Evolutionary conservation across 768 basidiomycete genomes (phyloP), one percentile per base, ranked within the genome.

Genomic region (Rhizopogon vesiculosus): DNA sequence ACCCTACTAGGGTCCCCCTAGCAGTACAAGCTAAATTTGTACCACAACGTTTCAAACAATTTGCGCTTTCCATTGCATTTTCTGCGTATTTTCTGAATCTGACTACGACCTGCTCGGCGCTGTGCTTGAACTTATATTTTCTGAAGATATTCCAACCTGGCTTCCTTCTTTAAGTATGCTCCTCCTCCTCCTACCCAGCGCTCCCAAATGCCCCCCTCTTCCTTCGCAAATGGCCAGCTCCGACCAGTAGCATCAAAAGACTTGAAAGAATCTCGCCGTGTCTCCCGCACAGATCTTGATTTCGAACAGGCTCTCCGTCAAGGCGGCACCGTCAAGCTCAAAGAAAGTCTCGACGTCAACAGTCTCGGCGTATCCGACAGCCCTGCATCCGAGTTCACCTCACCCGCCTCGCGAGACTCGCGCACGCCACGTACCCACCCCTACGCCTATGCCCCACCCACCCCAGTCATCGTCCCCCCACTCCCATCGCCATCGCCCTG

Each of bases 251-350:
- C 76, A 1, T 78, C 82, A 10, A 74, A 74, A 51, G 82, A 86
- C 71, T 66, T 67, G 18, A 71, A 65, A 49, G 63, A 64, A 33
- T 75, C 74, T 53, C 80, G 83, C 54, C 81, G 88, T 31, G 68
- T 78, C 44, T 91, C 91, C 42, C 82, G 89, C 41, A 82, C 84
- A 33, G 89, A 91, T 72, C 75, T 87, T 65, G 89, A 91, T 67
- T 93, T 93, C 62, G 91, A 93, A 72, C 83, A 85, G 63, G 90
- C 85, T 12, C 69, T 93, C 61, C 78, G 75, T 56, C 75, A 75
- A 10, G 83, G 83, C 42, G 85, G 81, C 22, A 93, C 91, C 3
- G 79, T 91, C 15, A 62, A 80, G 54, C 74, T 93, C 48, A 81
- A 77, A 58, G 89, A 93, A 68, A 84, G 88, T 39, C 65, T 85